phyloP scores from a whole-genome alignment of 2,329 filamentous ascomycete genomes.

The Penicillium hesseltinei region DNA sequence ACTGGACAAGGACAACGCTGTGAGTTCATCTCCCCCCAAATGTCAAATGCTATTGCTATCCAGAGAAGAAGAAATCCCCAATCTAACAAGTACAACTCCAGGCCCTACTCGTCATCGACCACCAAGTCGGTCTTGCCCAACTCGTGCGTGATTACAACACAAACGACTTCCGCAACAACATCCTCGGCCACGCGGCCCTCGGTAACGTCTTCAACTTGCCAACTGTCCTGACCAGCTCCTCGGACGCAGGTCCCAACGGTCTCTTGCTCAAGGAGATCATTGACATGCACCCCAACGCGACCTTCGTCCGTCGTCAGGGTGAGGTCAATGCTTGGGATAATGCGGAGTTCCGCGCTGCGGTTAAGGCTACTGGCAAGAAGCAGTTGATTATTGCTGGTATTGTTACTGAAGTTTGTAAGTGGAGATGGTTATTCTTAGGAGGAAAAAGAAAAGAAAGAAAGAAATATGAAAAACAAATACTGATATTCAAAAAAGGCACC shows the following conservation, averaged over 20 bases:
- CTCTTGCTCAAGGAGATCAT: slow-evolving; percentile 67
- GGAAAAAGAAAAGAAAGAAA: neutral
- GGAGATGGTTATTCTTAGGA: no score
- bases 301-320: slow-evolving; percentile 65
- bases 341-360: slow-evolving; percentile 62
- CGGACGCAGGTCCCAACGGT: slow-evolving; percentile 68
- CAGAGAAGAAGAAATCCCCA: no score
- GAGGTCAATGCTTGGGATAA: slow-evolving; percentile 80
- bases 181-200: slow-evolving; percentile 66
- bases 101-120: slow-evolving; percentile 33
- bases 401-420: slow-evolving; percentile 67
- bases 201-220: slow-evolving; percentile 67
- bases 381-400: slow-evolving; percentile 73
- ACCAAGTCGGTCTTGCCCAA: slow-evolving; percentile 38
- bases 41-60: no score
- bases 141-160: slow-evolving; percentile 65
- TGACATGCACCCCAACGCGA: slow-evolving; percentile 64
- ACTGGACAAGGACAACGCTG: slow-evolving; percentile 28
- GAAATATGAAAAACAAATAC: neutral
- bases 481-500: slow-evolving; percentile 48
- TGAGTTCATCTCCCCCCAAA: neutral
- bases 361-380: slow-evolving; percentile 62
- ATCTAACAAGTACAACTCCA: neutral
- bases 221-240: slow-evolving; percentile 68
- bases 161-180: slow-evolving; percentile 63